Evolutionary conservation across 345 rosid species (phyloP).

Genomic region (Litchi chinensis): DNA sequence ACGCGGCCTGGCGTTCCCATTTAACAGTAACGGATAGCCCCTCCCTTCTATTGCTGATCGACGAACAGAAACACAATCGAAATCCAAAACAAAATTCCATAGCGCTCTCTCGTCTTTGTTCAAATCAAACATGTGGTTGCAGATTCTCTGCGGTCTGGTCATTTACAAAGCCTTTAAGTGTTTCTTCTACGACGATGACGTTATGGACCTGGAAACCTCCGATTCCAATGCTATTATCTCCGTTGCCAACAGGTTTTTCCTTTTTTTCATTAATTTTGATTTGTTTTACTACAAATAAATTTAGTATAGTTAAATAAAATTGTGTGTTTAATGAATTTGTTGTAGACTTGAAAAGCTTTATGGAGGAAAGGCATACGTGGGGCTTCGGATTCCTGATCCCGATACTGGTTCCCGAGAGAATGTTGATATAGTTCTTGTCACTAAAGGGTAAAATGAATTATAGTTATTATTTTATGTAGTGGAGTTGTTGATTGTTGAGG

Average conservation of each 20-base stretch:
- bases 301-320: too few relatives aligned
- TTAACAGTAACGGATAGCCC: too few relatives aligned
- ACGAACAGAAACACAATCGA: too few relatives aligned
- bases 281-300: not conserved
- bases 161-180: constrained; percentile 51
- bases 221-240: constrained; percentile 67
- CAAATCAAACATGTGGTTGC: constrained; percentile 65
- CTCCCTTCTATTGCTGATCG: too few relatives aligned
- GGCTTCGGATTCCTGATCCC: constrained; percentile 91
- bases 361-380: constrained; percentile 79
- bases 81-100: not conserved
- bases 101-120: not conserved
- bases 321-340: not conserved
- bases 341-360: constrained; percentile 81
- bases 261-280: not conserved
- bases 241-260: constrained; percentile 61
- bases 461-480: not conserved
- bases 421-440: constrained; percentile 70
- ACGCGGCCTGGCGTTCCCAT: too few relatives aligned
- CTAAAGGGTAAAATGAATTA: constrained; percentile 50
- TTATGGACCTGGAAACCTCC: constrained; percentile 61
- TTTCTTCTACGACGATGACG: constrained; percentile 56
- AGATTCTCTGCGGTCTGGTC: constrained; percentile 71
- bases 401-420: constrained; percentile 75
- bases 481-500: not conserved